Conservation (phyloP, 257 asterid genomes). For the Solanum bulbocastanum region DNA sequence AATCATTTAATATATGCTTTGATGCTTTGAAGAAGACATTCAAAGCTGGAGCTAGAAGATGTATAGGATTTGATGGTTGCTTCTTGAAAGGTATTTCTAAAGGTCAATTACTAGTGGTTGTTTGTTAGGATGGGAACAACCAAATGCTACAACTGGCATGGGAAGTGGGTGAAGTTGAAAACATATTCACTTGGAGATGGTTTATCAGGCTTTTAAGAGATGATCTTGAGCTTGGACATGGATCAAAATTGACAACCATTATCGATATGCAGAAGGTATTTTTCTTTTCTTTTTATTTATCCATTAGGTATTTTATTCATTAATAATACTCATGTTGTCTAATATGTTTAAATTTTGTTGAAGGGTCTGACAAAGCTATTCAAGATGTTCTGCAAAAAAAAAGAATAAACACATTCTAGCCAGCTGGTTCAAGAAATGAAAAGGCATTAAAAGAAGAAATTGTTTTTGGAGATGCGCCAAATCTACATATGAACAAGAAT, state of each 20-base stretch:
- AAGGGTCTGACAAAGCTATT: not conserved
- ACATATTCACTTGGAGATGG: not conserved
- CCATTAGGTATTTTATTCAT: no score
- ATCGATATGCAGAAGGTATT: not conserved
- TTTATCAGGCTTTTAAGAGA: not conserved
- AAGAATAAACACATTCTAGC: not conserved
- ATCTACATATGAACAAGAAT: no score
- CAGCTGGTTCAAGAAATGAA: not conserved
- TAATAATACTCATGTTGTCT: no score
- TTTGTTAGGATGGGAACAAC: not conserved
- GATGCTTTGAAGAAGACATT: not conserved
- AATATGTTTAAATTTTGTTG: no score
- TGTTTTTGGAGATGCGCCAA: not conserved
- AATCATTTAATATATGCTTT: no score
- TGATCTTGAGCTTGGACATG: not conserved
- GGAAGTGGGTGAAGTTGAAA: not conserved
- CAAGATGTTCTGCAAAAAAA: no score
- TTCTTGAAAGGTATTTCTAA: not conserved
- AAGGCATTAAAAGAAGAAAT: not conserved
- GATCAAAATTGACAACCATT: not conserved
- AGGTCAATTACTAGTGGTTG: not conserved
- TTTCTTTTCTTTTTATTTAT: no score
- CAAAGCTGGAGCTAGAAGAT: not conserved
- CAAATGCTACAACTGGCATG: not conserved
- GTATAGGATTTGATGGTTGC: not conserved